Evolutionary conservation across 1,139 yeast genomes (phyloP).

Genomic region (Kurtzmaniella quercitrusa): DNA sequence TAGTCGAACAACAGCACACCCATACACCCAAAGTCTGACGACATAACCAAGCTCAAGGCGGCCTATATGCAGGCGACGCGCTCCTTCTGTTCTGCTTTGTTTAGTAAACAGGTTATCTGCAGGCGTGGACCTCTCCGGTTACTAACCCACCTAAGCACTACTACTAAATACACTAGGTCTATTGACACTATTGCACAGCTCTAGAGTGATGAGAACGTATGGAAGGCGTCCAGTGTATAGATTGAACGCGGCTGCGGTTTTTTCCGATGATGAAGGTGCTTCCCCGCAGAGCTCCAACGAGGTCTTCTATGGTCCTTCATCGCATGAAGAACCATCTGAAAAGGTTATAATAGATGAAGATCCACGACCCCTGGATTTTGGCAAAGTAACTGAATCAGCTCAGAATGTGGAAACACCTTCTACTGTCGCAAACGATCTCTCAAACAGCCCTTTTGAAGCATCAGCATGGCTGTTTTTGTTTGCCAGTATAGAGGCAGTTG

Average conservation of each 20-base stretch:
- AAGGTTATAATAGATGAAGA: not conserved
- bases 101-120: no score
- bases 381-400: not conserved
- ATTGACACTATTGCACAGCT: no score
- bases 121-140: no score
- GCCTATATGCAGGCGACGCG: no score
- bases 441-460: not conserved
- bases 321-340: not conserved
- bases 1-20: no score
- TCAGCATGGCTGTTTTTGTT: not conserved
- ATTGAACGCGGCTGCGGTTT: not conserved
- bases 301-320: not conserved
- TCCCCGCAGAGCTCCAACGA: not conserved
- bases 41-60: no score
- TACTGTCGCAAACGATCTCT: no score
- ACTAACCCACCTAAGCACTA: no score
- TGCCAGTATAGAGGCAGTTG: not conserved
- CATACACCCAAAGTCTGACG: no score
- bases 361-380: not conserved
- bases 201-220: not conserved
- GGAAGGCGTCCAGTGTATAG: not conserved
- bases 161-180: not conserved
- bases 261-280: not conserved
- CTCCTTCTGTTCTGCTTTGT: no score
- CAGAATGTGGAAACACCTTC: not conserved